phyloP scores from a whole-genome alignment of 805 yeast genomes.

The Candida odintsovae region DNA sequence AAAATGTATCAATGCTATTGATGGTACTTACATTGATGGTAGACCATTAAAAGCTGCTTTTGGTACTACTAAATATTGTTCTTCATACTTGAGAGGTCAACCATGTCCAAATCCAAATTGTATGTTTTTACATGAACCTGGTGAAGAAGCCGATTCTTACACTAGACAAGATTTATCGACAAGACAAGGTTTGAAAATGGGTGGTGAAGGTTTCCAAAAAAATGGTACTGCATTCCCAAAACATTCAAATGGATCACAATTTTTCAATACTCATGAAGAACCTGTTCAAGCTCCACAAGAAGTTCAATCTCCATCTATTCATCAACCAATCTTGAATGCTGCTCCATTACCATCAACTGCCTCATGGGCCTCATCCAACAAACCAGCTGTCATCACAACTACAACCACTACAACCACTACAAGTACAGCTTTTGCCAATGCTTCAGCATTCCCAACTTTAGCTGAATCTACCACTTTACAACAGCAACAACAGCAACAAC shows the following conservation, averaged over 20 bases:
- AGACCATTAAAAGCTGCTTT: slow-evolving; percentile 88
- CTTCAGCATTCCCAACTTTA: slow-evolving; percentile 55
- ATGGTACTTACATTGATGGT: slow-evolving; percentile 92
- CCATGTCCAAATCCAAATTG: slow-evolving; percentile 98
- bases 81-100: slow-evolving; percentile 91
- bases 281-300: neutral
- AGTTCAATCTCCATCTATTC: slow-evolving; percentile 6
- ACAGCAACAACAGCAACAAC: slow-evolving; percentile 23
- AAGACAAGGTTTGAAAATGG: slow-evolving; percentile 59
- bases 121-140: slow-evolving; percentile 98
- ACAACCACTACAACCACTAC: slow-evolving; percentile 29
- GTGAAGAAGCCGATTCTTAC: slow-evolving; percentile 97
- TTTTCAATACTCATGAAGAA: slow-evolving; percentile 6
- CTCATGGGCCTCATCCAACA: slow-evolving; percentile 46
- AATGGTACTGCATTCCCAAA: slow-evolving; percentile 19
- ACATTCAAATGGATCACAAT: slow-evolving; percentile 13
- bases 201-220: slow-evolving; percentile 26
- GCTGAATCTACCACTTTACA: slow-evolving; percentile 37
- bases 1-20: slow-evolving; percentile 83
- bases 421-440: slow-evolving; percentile 34
- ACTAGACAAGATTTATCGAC: slow-evolving; percentile 84
- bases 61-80: slow-evolving; percentile 97
- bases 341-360: slow-evolving; percentile 67
- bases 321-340: slow-evolving; percentile 22
- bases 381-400: slow-evolving; percentile 22